Evolutionary conservation across 208 protist species (phyloP).

Genomic region (Balamuthia mandrillaris): DNA sequence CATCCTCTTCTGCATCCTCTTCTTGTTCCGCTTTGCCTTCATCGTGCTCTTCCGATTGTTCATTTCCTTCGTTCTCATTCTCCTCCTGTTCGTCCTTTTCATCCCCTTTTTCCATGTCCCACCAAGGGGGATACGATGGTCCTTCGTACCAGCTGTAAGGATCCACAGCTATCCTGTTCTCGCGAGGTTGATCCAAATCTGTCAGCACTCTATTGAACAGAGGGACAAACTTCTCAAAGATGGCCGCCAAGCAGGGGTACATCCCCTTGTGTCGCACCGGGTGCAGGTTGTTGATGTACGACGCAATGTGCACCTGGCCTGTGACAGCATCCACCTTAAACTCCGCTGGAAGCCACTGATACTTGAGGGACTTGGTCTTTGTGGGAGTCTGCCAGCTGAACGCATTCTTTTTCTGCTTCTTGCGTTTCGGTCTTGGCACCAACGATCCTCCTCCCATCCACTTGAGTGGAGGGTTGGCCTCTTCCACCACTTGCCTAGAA

Average conservation of each 20-base stretch:
- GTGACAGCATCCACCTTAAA: constrained; percentile 37
- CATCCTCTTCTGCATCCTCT: too few relatives aligned
- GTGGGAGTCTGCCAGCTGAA: too few relatives aligned
- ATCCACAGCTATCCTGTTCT: not conserved
- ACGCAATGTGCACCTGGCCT: constrained; percentile 41
- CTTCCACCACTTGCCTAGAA: too few relatives aligned
- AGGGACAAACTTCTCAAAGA: constrained; percentile 48
- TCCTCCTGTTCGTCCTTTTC: too few relatives aligned
- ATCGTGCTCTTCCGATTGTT: too few relatives aligned
- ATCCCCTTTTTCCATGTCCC: not conserved
- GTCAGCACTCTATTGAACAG: constrained; percentile 42
- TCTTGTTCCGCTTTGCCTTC: too few relatives aligned
- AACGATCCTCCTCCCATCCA: too few relatives aligned
- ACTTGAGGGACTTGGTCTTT: not conserved
- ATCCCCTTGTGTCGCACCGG: constrained; percentile 22
- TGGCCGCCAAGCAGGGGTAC: constrained; percentile 41
- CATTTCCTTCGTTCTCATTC: too few relatives aligned
- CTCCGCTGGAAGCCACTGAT: constrained; percentile 64
- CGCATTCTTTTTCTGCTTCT: too few relatives aligned
- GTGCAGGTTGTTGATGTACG: constrained; percentile 66
- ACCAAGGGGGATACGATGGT: too few relatives aligned
- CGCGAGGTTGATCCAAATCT: not conserved
- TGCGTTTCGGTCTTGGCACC: too few relatives aligned
- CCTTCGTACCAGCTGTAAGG: not conserved
- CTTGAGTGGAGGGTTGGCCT: too few relatives aligned